Base-by-base conservation (phyloP, 2,329 filamentous ascomycete genomes). In the Beauveria rudraprayagi region DNA sequence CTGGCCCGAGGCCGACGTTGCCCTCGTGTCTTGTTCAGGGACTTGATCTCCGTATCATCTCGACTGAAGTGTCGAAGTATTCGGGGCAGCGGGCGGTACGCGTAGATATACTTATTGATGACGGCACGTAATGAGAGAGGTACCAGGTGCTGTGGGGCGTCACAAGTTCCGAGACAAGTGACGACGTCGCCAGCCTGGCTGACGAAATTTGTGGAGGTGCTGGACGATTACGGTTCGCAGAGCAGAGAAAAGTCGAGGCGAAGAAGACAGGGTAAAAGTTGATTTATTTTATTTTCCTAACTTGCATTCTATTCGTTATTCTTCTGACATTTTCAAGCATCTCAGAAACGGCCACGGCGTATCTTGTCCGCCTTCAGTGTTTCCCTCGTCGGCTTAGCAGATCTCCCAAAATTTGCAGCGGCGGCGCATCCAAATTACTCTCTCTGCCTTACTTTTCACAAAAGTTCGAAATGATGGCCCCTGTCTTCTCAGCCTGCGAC, bases 1-100 rank as follows among this genome's bases (percentile, higher is more conserved):
- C 58, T 63, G 28, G 56, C 62, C 57, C 41, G 56, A 16, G 24
- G 47, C 22, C 11, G 63, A 65, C 66, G 66, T 54, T 2, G 51
- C 40, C 56, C 68, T 62, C 63, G 44, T 37, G 34, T 37, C 34
- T 37, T 37, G 34, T 37, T 46, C 48, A 60, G 17, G 40, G 16
- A 11, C 47, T 14, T 34, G 44, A 7, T 11, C 11, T 44, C 14
- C n/a, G 48, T 51, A 30, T 34, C 56, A 59, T 59, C 14, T 50
- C 55, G 44, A 24, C 30, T 19, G 8, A 16, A 34, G 7, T 24
- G 30, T 26, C 8, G 16, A 19, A 48, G 19, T 26, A 17, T 8
- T 26, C 19, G 30, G 8, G 44, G 30, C 44, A 41, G 55, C 30
- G 16, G 34, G 22, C 22, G 22, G 44, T 11, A 14, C 44, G 34